phyloP scores from a whole-genome alignment of 129 eudicot genomes.

The Silybum marianum region DNA sequence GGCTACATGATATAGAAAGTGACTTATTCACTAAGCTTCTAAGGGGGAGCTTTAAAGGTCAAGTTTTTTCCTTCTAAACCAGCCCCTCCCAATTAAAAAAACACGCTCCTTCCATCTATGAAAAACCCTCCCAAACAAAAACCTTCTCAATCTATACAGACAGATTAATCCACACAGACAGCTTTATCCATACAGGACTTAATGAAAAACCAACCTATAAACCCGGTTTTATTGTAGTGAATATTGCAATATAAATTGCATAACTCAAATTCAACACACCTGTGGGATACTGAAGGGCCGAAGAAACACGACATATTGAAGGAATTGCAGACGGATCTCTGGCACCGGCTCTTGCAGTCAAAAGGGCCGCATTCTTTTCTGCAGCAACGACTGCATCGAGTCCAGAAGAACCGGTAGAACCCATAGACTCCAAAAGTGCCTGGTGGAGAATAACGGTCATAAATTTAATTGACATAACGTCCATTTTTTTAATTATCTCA shows the following conservation, averaged over 20 bases:
- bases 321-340: conserved; percentile 99
- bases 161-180: too few species aligned
- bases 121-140: too few species aligned
- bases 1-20: too few species aligned
- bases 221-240: too few species aligned
- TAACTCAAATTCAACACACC: conserved; percentile 43
- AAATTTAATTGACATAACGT: not conserved
- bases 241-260: not conserved
- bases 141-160: too few species aligned
- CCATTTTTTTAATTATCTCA: not conserved
- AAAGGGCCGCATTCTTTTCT: conserved; percentile 81
- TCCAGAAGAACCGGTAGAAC: conserved; percentile 74
- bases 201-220: too few species aligned
- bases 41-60: too few species aligned
- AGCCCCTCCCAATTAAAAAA: too few species aligned
- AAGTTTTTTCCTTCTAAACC: too few species aligned
- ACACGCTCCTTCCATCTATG: too few species aligned
- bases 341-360: conserved; percentile 98
- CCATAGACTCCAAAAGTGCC: conserved; percentile 95
- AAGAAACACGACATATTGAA: conserved; percentile 92
- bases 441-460: conserved; percentile 22
- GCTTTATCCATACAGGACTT: too few species aligned
- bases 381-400: conserved; percentile 86
- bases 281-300: conserved; percentile 93
- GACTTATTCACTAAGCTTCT: too few species aligned